Conservation (phyloP, 805 yeast genomes). For the Metschnikowia lachancei region DNA sequence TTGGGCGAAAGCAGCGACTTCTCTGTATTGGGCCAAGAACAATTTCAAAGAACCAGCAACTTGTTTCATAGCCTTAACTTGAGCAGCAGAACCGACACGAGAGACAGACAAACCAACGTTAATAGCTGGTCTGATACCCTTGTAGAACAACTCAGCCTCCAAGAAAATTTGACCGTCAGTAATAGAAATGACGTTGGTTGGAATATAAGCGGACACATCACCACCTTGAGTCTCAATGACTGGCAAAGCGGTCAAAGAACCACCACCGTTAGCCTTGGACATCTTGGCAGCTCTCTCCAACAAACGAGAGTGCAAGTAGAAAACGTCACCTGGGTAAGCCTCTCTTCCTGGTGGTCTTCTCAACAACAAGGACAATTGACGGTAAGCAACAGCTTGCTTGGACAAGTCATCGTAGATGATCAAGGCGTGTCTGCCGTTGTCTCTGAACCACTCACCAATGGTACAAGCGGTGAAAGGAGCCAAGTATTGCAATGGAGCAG, state of each 20-base stretch:
- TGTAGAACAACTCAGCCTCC: conserved; percentile 99
- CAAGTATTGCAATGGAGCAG: conserved; percentile 99
- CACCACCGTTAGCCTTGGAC: conserved; percentile 85
- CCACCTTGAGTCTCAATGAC: conserved; percentile 98
- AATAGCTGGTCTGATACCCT: conserved; percentile 99
- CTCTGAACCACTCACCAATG: conserved; percentile 99
- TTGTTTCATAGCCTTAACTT: conserved; percentile 99
- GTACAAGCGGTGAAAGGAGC: conserved; percentile 99
- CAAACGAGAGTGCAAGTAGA: conserved; percentile 92
- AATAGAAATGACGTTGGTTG: conserved; percentile 93
- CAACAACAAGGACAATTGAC: conserved; percentile 95
- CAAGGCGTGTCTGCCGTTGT: conserved; percentile 96
- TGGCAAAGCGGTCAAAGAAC: conserved; percentile 95
- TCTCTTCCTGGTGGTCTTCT: conserved; percentile 98
- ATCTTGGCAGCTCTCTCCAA: conserved; percentile 97
- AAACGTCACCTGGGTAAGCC: conserved; percentile 96
- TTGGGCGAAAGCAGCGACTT: conserved; percentile 99
- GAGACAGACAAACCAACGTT: conserved; percentile 99
- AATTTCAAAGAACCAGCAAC: conserved; percentile 99
- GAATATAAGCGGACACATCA: conserved; percentile 97
- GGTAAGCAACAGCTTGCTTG: conserved; percentile 99
- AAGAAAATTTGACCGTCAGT: conserved; percentile 98
- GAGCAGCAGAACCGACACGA: conserved; percentile 99
- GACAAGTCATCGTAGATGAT: conserved; percentile 97
- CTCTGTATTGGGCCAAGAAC: conserved; percentile 99